Evolutionary conservation across 768 basidiomycete species (phyloP), one percentile per base, ranked within the genome.

Genomic region (Rhizopogon rudus): DNA sequence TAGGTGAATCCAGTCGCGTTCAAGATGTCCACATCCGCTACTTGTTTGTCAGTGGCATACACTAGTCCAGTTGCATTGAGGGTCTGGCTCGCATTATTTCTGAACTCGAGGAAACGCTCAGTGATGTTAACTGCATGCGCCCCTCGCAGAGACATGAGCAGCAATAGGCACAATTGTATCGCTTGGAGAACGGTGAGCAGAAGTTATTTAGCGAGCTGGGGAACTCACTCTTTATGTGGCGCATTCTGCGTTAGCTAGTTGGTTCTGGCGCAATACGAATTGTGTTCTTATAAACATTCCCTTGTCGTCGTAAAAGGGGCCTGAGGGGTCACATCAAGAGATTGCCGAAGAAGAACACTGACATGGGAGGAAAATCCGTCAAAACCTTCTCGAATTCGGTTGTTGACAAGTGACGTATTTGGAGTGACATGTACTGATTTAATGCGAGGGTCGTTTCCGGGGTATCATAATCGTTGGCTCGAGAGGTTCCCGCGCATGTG

Each of bases 1-100:
- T 59, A 10, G 0, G 59, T 60, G 16, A 69, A 22, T 10, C 63
- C 63, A 12, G 29, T 51, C 1, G 41, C 33, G 20, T 5, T 56
- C 9, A 54, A 49, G 3, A 65, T 58, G 14, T 37, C 35, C 14
- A 25, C 17, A 1, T 40, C 5, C 5, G 29, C 7, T 2, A 56
- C 39, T 9, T 49, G 44, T 16, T 46, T 3, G 13, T 39, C 56
- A 44, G 46, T 46, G 14, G 5, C 33, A 37, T 22, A 2, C 14
- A 7, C 48, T 57, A 67, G 16, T 29, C 31, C 13, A 4, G 55
- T 40, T 48, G 16, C 5, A 45, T 45, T 3, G 20, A 25, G 52
- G 1, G 20, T 59, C 25, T 5, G 2, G 28, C 39, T 54, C 16
- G 55, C 52, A 42, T 29, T 13, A 55, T 33, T 0, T 56, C 57